Percentiles rank a stretch among this genome's conserved stretches.
Evolutionary conservation across 2,329 filamentous ascomycete genomes (phyloP).

Genomic region (Fusarium sarcochroum): DNA sequence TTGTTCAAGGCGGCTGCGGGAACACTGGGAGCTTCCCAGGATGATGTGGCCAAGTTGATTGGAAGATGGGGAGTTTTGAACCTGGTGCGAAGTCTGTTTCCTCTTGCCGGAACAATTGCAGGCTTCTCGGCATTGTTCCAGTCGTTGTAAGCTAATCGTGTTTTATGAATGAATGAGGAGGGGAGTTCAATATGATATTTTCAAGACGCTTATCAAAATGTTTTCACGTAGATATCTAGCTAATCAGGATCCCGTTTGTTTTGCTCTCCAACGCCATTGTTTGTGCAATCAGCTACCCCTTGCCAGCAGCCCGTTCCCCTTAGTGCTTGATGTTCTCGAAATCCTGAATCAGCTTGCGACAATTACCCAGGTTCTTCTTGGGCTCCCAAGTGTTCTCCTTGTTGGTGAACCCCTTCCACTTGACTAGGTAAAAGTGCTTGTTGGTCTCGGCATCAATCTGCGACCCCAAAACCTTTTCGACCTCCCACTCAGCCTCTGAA

Average conservation of each 20-base stretch:
- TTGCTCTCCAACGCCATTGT: not conserved
- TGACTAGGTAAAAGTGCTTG: slow-evolving; percentile 63
- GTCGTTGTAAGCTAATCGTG: slow-evolving; percentile 20
- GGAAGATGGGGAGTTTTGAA: slow-evolving; percentile 50
- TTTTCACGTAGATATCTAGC: not conserved
- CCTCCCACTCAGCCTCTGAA: slow-evolving; percentile 57
- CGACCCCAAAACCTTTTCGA: slow-evolving; percentile 63
- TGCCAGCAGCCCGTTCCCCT: not conserved
- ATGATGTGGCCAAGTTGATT: slow-evolving; percentile 45
- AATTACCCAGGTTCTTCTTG: slow-evolving; percentile 59
- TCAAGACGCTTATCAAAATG: not conserved
- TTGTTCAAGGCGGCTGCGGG: slow-evolving; percentile 49
- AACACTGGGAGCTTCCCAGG: slow-evolving; percentile 24
- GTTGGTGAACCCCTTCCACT: slow-evolving; percentile 65
- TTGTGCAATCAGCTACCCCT: not conserved
- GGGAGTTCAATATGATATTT: not conserved
- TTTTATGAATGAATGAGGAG: not conserved
- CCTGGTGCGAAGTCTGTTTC: slow-evolving; percentile 50
- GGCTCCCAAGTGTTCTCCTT: slow-evolving; percentile 69
- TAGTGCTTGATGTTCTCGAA: slow-evolving; percentile 51
- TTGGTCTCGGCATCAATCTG: slow-evolving; percentile 55
- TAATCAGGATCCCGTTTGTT: not conserved
- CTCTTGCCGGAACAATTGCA: slow-evolving; percentile 49
- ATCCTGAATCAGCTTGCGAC: slow-evolving; percentile 52
- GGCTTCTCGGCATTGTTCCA: slow-evolving; percentile 44